These are phyloP conservation scores for Purshia tridentata DNA, from an alignment of 306 rosid species.

Conservation along the genomic window DNA sequence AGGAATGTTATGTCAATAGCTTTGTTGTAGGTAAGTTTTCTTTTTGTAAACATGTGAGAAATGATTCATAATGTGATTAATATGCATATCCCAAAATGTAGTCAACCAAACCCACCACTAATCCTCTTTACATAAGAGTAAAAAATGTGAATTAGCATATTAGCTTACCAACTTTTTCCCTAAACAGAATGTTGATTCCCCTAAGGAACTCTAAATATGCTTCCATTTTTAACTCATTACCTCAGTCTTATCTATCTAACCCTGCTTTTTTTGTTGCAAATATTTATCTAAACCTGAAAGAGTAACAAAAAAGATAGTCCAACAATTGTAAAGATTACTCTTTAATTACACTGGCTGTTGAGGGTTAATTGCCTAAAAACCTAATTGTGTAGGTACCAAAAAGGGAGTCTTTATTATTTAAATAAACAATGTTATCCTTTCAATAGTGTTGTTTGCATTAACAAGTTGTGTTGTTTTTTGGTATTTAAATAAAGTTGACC, in stretches of 20 bases:
- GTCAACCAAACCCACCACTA: slow-evolving; percentile 3
- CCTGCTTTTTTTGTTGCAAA: too few species aligned
- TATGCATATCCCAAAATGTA: background rate
- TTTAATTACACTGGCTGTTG: background rate
- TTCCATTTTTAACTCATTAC: background rate
- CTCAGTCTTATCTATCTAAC: background rate
- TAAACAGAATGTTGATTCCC: background rate
- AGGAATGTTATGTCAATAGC: too few species aligned
- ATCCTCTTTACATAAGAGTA: background rate
- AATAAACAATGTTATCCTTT: slow-evolving; percentile 26
- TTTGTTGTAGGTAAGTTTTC: too few species aligned
- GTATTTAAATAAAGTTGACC: slow-evolving; percentile 30
- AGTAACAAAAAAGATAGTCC: background rate
- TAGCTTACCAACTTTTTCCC: background rate
- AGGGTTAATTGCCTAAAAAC: background rate
- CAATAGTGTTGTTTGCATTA: slow-evolving; percentile 2
- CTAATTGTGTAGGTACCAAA: slow-evolving; percentile 5
- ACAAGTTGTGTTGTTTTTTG: background rate
- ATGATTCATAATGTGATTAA: too few species aligned
- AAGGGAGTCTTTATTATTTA: slow-evolving; percentile 1
- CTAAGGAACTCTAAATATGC: background rate
- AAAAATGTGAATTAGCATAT: background rate
- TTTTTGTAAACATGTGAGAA: too few species aligned
- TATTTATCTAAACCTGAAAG: background rate
- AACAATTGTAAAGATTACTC: background rate